Evolutionary conservation across 2,329 filamentous ascomycete genomes (phyloP), one percentile per base, ranked within the genome.

Genomic region (Cadophora sp.): DNA sequence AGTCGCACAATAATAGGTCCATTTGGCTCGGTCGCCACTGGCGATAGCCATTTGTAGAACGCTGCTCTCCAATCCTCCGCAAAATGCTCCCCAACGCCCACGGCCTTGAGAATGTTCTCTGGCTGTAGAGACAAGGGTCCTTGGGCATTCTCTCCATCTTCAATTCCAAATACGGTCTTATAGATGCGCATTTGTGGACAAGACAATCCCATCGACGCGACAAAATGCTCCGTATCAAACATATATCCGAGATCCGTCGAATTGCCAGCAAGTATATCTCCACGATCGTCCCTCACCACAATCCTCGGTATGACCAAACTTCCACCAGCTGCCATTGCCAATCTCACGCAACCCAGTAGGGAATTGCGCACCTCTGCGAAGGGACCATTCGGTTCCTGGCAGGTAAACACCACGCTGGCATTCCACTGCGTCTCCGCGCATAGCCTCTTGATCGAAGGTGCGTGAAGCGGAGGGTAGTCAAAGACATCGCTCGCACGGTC

Each of bases 291-390:
- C 14, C 64, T 69, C 27, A 72, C 46, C 3, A 70, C 56, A n/a
- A 76, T 74, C 64, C 66, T 65, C 16, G 74, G 74, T 11, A 73
- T 26, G 2, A 75, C 69, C 22, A 76, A 50, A 43, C 70, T 69
- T 12, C 69, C 76, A 22, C 76, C 76, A 12, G 72, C 75, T 4
- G 70, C 72, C 61, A 77, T 76, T 1, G 74, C 68, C 68, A 75
- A 76, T 19, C 76, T 69, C 22, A 77, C 70, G 65, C 76, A 77
- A 27, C 73, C 74, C 14, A 77, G 69, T 12, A 77, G 69, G 31
- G 73, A 75, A 56, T 77, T 77, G 37, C 75, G 71, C 9, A 75
- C 70, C 37, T 77, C 74, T n/a, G 73, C 75, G 9, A 76, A 66
- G n/a, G 70, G 71, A 14, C 75, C 76, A 19, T 69, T 31, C 11